A percentile compares a stretch with the other conserved stretches of the same genome.
phyloP scores from a whole-genome alignment of 371 early-diverging fungal species.

The Funneliformis caledonium region DNA sequence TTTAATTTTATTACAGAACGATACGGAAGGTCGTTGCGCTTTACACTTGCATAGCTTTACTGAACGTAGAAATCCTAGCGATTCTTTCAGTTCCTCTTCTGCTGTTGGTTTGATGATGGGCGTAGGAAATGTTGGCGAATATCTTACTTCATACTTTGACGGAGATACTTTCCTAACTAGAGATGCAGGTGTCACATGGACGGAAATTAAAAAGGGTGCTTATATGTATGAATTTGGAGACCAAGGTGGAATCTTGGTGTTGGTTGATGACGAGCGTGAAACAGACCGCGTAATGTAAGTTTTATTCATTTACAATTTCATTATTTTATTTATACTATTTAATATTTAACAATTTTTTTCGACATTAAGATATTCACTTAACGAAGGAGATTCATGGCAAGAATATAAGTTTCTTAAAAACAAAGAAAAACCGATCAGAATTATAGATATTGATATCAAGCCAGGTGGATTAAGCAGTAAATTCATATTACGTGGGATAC shows the following conservation, averaged over 20 bases:
- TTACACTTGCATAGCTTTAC: constrained; percentile 86
- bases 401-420: constrained; percentile 58
- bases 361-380: constrained; percentile 51
- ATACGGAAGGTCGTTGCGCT: constrained; percentile 48
- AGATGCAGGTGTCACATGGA: constrained; percentile 84
- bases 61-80: constrained; percentile 74
- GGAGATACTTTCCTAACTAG: constrained; percentile 86
- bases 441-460: constrained; percentile 72
- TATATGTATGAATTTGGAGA: constrained; percentile 88
- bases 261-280: constrained; percentile 76
- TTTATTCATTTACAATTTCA: constrained; percentile 47
- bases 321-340: constrained; percentile 46
- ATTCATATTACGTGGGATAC: constrained; percentile 69
- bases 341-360: constrained; percentile 28
- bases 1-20: neutral
- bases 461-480: constrained; percentile 74
- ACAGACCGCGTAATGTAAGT: constrained; percentile 65
- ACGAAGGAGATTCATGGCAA: constrained; percentile 69
- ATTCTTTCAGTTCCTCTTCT: constrained; percentile 75
- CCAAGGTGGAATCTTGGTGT: constrained; percentile 75
- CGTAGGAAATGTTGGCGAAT: constrained; percentile 87
- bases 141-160: constrained; percentile 65
- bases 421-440: constrained; percentile 53
- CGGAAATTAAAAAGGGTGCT: constrained; percentile 70
- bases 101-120: constrained; percentile 92